These are phyloP conservation scores for Aspergillus oerlinghausenensis DNA, from an alignment of 2,329 filamentous ascomycete genomes.

Conservation along the genomic window DNA sequence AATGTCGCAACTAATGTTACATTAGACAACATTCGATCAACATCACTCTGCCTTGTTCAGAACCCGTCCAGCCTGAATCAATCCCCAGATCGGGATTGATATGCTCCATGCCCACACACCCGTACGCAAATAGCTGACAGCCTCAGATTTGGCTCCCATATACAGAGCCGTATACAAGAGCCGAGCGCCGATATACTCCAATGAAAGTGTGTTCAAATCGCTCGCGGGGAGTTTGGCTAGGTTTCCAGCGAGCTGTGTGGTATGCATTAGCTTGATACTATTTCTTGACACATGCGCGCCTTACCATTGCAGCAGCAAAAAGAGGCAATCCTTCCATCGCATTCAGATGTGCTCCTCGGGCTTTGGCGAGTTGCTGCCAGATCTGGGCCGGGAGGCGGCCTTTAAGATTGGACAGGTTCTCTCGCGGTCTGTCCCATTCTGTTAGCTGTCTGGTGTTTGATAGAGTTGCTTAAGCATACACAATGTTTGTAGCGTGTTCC, in stretches of 20 bases:
- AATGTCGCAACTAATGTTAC: no score
- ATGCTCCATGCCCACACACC: conserved; percentile 32
- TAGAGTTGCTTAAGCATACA: conserved; percentile 7
- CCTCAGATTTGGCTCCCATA: conserved; percentile 29
- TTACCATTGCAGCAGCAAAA: conserved; percentile 31
- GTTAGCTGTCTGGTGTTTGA: neutral
- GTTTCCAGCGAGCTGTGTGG: conserved; percentile 28
- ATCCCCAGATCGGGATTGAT: conserved; percentile 27
- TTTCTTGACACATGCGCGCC: neutral
- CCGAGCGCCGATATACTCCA: conserved; percentile 30
- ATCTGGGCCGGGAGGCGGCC: conserved; percentile 19
- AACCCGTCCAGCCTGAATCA: conserved; percentile 26
- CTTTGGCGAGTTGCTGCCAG: conserved; percentile 22
- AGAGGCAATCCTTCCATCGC: conserved; percentile 31
- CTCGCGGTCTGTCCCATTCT: conserved; percentile 21
- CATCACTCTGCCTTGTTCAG: conserved; percentile 6
- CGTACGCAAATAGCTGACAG: conserved; percentile 28
- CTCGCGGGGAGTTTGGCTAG: conserved; percentile 25
- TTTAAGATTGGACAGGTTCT: conserved; percentile 28
- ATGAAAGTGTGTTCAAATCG: conserved; percentile 29
- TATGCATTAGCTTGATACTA: neutral
- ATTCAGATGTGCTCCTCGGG: conserved; percentile 32
- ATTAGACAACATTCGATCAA: neutral
- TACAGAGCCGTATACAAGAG: conserved; percentile 31
- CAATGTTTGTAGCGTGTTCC: conserved; percentile 25